These are phyloP conservation scores for Alliaria petiolata DNA, from an alignment of 345 rosid species.

Conservation along the genomic window DNA sequence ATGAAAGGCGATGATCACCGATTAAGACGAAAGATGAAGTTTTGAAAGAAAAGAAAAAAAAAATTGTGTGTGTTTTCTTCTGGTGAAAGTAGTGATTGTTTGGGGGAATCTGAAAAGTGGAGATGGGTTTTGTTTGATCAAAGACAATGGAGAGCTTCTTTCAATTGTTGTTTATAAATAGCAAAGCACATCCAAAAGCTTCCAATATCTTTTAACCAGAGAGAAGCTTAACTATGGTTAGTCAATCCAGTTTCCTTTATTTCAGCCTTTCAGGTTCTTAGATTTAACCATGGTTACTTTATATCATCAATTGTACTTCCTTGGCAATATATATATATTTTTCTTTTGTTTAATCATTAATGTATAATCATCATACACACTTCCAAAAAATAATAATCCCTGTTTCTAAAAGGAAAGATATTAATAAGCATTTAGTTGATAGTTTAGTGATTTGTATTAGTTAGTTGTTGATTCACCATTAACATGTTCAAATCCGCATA, in stretches of 20 bases:
- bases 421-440: not conserved
- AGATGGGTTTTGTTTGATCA: not conserved
- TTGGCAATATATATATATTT: not conserved
- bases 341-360: constrained; percentile 2
- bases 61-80: not conserved
- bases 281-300: constrained; percentile 59
- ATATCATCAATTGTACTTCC: constrained; percentile 43
- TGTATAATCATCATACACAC: constrained; percentile 13
- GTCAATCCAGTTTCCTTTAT: constrained; percentile 33
- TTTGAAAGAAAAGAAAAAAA: not conserved
- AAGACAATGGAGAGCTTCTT: not conserved
- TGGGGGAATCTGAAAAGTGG: constrained; percentile 24
- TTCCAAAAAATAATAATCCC: not conserved
- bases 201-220: constrained; percentile 24
- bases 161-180: constrained; percentile 19
- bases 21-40: not conserved
- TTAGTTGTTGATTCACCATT: too few species aligned
- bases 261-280: constrained; percentile 2
- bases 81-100: constrained; percentile 9
- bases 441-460: not conserved
- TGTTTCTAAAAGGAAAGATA: not conserved
- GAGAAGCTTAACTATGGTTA: constrained; percentile 49
- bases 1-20: constrained; percentile 1
- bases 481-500: too few species aligned
- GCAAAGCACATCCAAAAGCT: constrained; percentile 12